phyloP scores from a whole-genome alignment of 2,329 filamentous ascomycete genomes.

The Metarhizium robertsii region DNA sequence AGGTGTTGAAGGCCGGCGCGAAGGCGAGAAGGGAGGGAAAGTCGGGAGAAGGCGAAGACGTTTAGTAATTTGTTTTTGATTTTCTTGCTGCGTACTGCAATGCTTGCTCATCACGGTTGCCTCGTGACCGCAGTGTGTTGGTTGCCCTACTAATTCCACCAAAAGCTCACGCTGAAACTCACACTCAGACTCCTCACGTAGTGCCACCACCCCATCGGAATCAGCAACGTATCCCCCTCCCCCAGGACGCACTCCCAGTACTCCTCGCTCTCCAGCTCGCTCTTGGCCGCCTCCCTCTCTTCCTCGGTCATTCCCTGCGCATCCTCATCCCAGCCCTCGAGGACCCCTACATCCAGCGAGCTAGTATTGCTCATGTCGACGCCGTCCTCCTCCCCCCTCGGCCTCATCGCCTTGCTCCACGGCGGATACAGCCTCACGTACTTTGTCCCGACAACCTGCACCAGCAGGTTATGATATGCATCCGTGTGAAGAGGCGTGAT shows the following conservation, averaged over 20 bases:
- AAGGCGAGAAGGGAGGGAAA: conserved; percentile 43
- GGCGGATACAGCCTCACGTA: conserved; percentile 87
- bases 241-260: conserved; percentile 72
- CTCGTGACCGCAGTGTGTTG: neutral
- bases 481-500: conserved; percentile 92
- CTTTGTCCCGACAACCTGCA: conserved; percentile 82
- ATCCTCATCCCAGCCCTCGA: conserved; percentile 50
- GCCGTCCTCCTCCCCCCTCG: conserved; percentile 54
- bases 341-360: conserved; percentile 60
- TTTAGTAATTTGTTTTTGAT: neutral
- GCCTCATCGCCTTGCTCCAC: conserved; percentile 47
- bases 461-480: conserved; percentile 85
- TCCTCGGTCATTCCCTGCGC: conserved; percentile 18
- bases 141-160: conserved; percentile 57
- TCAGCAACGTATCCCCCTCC: conserved; percentile 78
- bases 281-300: conserved; percentile 29
- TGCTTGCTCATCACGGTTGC: too few relatives aligned
- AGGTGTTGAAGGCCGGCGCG: conserved; percentile 50
- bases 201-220: conserved; percentile 97
- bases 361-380: conserved; percentile 94
- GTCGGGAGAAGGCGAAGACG: conserved; percentile 20
- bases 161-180: conserved; percentile 94
- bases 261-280: conserved; percentile 46
- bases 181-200: conserved; percentile 79
- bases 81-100: neutral